These are phyloP conservation scores for Ailanthus altissimus DNA, from an alignment of 345 rosid genomes.

Conservation along the genomic window DNA sequence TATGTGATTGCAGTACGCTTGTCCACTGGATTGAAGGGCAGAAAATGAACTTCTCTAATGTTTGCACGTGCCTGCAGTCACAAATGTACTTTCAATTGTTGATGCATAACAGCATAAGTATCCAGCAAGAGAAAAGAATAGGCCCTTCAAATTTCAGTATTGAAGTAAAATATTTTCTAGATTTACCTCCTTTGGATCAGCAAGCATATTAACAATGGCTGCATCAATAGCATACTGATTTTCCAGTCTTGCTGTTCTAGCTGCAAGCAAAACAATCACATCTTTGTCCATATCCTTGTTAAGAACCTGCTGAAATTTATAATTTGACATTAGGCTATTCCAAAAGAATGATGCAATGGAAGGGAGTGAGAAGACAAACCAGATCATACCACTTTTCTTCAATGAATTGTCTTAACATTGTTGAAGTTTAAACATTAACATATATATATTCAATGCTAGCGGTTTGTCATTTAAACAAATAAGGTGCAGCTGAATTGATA, in stretches of 20 bases:
- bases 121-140: neutral
- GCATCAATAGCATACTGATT: conserved; percentile 97
- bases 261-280: conserved; percentile 72
- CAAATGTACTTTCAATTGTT: conserved; percentile 2
- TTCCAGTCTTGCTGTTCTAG: conserved; percentile 86
- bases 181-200: conserved; percentile 87
- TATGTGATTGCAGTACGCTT: conserved; percentile 96
- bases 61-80: conserved; percentile 78
- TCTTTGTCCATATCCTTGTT: conserved; percentile 68
- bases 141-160: conserved; percentile 1
- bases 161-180: neutral
- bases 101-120: too few species aligned
- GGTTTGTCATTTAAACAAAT: neutral
- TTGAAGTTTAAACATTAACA: neutral
- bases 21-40: conserved; percentile 93
- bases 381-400: neutral
- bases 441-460: neutral
- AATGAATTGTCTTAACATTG: neutral
- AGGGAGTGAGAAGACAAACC: neutral
- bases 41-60: conserved; percentile 82
- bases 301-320: conserved; percentile 60
- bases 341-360: neutral
- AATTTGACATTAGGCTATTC: conserved; percentile 22
- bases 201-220: conserved; percentile 87
- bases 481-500: neutral